Percentiles rank a stretch among this genome's conserved stretches.
Conservation (phyloP, 1,284 basidiomycete genomes). For the Tylopilus sp. region DNA sequence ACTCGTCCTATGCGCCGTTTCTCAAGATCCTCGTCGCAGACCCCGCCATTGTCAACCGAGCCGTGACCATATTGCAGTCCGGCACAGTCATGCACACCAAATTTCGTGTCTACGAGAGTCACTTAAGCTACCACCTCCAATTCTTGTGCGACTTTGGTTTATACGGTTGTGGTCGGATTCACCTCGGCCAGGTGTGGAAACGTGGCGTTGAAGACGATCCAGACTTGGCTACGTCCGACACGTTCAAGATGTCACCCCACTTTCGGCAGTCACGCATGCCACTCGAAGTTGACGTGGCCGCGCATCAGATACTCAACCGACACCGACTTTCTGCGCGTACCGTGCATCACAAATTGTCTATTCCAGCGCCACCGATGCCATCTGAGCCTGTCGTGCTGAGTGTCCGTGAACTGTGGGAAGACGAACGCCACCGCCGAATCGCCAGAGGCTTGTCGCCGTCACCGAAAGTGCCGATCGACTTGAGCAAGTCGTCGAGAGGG, state of each 20-base stretch:
- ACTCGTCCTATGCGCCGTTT: constrained; percentile 80
- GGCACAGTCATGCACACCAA: constrained; percentile 76
- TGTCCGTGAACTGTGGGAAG: constrained; percentile 92
- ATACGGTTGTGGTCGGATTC: constrained; percentile 90
- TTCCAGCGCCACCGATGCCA: constrained; percentile 48
- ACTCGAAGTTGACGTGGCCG: constrained; percentile 80
- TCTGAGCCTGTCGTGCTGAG: constrained; percentile 80
- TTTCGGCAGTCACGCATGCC: constrained; percentile 66
- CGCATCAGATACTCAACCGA: constrained; percentile 85
- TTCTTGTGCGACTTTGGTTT: constrained; percentile 95
- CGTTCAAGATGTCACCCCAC: constrained; percentile 40
- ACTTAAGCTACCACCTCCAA: constrained; percentile 85
- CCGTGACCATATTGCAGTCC: constrained; percentile 71
- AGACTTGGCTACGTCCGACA: constrained; percentile 14
- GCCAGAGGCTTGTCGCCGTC: constrained; percentile 63
- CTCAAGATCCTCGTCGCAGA: constrained; percentile 83
- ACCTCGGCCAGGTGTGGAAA: constrained; percentile 57
- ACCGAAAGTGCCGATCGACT: constrained; percentile 62
- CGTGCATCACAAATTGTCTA: constrained; percentile 69
- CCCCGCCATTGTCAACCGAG: constrained; percentile 63
- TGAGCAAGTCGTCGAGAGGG: constrained; percentile 53
- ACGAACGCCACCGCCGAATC: constrained; percentile 72
- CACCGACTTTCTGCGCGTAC: constrained; percentile 59
- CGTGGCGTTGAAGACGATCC: constrained; percentile 38
- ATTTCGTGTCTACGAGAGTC: constrained; percentile 83